These are phyloP conservation scores for Candida sakaeoensis DNA, from an alignment of 805 yeast genomes.

Conservation along the genomic window DNA sequence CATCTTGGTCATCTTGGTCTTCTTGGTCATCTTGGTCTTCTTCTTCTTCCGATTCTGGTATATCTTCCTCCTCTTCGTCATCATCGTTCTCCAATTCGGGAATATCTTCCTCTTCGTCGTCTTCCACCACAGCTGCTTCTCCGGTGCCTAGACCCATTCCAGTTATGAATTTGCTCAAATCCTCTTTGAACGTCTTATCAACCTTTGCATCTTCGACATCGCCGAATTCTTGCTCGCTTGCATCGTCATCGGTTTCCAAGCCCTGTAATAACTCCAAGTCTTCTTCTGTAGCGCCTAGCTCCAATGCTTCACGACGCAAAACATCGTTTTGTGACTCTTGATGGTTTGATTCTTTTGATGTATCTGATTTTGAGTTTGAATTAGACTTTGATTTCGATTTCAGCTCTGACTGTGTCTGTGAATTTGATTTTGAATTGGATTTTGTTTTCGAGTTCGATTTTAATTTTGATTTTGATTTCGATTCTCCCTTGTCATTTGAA, in stretches of 20 bases:
- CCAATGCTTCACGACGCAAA: conserved; percentile 69
- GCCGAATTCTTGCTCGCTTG: conserved; percentile 51
- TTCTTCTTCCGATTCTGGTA: conserved; percentile 14
- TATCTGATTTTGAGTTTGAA: not conserved
- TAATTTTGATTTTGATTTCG: conserved; percentile 9
- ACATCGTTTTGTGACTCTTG: conserved; percentile 22
- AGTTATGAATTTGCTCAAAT: conserved; percentile 60
- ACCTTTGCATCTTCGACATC: conserved; percentile 28
- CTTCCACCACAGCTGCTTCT: conserved; percentile 31
- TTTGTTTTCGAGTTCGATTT: conserved; percentile 10
- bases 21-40: conserved; percentile 23
- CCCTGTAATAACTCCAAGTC: conserved; percentile 65
- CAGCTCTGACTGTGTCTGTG: too few relatives aligned
- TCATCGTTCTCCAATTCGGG: conserved; percentile 31
- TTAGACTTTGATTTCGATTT: too few relatives aligned
- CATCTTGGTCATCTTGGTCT: conserved; percentile 24
- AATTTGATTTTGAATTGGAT: too few relatives aligned
- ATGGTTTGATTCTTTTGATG: conserved; percentile 10
- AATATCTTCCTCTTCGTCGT: conserved; percentile 26
- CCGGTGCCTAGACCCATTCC: conserved; percentile 57
- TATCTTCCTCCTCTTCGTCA: conserved; percentile 17
- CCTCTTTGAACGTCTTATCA: conserved; percentile 46
- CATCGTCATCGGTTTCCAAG: conserved; percentile 39
- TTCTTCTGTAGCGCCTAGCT: conserved; percentile 82
- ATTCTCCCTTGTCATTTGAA: not conserved